Evolutionary conservation across 106 monocot species (phyloP).

Genomic region (Ottelia alismoides): DNA sequence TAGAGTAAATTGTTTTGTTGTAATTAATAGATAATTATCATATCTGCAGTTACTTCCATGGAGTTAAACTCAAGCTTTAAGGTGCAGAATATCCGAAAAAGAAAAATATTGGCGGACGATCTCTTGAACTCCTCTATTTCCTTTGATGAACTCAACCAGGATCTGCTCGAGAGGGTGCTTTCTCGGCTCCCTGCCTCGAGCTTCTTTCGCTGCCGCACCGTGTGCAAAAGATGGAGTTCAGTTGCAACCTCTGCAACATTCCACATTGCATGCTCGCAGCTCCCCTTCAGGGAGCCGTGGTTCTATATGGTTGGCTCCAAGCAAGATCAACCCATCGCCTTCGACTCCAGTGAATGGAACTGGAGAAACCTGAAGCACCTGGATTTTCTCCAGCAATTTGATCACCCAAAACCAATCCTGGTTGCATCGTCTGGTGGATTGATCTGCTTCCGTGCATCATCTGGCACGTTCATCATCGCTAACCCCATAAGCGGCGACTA

Average conservation of each 20-base stretch:
- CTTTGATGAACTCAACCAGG: conserved; percentile 54
- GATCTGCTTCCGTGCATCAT: conserved; percentile 26
- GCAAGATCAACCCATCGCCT: conserved; percentile 21
- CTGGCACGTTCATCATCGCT: conserved; percentile 20
- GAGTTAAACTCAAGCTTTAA: no score
- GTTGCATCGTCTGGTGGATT: conserved; percentile 52
- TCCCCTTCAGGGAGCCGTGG: conserved; percentile 49
- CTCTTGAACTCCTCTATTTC: conserved; percentile 13
- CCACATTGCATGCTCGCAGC: conserved; percentile 28
- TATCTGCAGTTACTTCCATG: no score
- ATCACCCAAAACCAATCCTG: conserved; percentile 12
- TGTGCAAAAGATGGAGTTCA: conserved; percentile 43
- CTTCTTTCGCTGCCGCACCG: no score
- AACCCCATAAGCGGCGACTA: conserved; percentile 46
- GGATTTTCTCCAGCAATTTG: conserved; percentile 7
- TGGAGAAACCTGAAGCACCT: conserved; percentile 33
- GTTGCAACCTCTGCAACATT: conserved; percentile 37
- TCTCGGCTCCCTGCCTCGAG: conserved; percentile 49
- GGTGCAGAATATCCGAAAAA: no score
- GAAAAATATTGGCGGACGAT: conserved; percentile 25
- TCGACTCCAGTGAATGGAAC: conserved; percentile 30
- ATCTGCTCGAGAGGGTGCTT: conserved; percentile 72
- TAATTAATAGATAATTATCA: no score
- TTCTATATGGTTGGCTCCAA: conserved; percentile 48
- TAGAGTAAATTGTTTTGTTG: no score